phyloP scores from a whole-genome alignment of 1,284 basidiomycete species.

The Naganishia cerealis region DNA sequence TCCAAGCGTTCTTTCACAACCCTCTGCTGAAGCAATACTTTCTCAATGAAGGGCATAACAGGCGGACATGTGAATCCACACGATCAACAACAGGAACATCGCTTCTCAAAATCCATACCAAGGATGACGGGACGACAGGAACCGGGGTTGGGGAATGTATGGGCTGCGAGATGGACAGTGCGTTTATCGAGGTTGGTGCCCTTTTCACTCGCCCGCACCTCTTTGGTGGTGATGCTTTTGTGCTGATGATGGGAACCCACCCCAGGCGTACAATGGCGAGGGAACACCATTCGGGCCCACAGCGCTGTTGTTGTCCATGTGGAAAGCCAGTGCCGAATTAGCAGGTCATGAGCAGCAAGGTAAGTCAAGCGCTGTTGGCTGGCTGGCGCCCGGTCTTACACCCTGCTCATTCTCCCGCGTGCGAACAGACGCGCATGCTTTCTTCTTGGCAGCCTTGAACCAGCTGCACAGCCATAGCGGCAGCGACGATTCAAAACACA shows the following conservation, averaged over 20 bases:
- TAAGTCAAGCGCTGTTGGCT: conserved; percentile 30
- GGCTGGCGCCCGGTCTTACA: neutral
- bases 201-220: neutral
- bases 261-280: conserved; percentile 70
- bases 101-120: no score
- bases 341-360: conserved; percentile 89
- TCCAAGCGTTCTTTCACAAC: conserved; percentile 91
- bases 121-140: conserved; percentile 38
- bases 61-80: conserved; percentile 62
- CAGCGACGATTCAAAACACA: conserved; percentile 54
- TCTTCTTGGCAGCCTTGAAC: conserved; percentile 76
- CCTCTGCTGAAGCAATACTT: conserved; percentile 88
- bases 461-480: conserved; percentile 78
- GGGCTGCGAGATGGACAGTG: conserved; percentile 90
- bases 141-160: conserved; percentile 63
- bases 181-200: conserved; percentile 73
- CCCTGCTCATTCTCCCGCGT: neutral
- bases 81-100: conserved; percentile 29
- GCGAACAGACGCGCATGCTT: conserved; percentile 53
- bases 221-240: no score
- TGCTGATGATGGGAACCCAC: neutral
- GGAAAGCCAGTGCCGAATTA: conserved; percentile 79
- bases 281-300: conserved; percentile 76
- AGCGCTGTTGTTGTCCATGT: conserved; percentile 79
- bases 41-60: conserved; percentile 79